These are phyloP conservation scores for Pecoramyces ruminantium DNA, from an alignment of 192 early-diverging fungal genomes.

Conservation along the genomic window DNA sequence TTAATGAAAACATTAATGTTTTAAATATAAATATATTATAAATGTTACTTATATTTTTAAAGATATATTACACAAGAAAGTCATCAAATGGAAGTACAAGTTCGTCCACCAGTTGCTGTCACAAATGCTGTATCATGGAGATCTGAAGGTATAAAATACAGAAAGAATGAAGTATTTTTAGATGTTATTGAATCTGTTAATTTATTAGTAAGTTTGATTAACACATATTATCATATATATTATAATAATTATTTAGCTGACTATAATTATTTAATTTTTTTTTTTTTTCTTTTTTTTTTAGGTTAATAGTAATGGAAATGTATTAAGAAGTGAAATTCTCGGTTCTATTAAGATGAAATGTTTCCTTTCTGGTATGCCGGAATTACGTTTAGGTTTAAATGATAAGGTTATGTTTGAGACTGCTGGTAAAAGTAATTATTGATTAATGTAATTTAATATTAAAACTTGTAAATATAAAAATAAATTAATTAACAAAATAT, in stretches of 20 bases:
- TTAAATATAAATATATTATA: no score
- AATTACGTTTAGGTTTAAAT: constrained; percentile 66
- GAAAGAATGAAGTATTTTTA: constrained; percentile 61
- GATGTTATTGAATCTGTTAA: constrained; percentile 62
- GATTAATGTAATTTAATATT: no score
- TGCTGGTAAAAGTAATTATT: constrained; percentile 47
- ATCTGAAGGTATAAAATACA: constrained; percentile 50
- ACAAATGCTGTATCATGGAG: constrained; percentile 55
- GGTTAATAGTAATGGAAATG: constrained; percentile 38
- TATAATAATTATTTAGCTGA: no score
- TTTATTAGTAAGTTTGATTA: constrained; percentile 23
- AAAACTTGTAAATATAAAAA: no score
- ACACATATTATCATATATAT: no score
- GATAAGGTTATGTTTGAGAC: constrained; percentile 89
- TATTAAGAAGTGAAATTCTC: constrained; percentile 53
- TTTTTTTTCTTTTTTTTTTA: constrained; percentile 1
- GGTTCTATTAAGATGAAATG: constrained; percentile 73
- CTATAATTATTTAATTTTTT: background rate
- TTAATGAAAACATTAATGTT: no score
- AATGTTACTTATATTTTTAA: background rate
- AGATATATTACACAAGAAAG: constrained; percentile 95
- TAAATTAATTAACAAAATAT: no score
- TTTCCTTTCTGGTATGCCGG: constrained; percentile 74
- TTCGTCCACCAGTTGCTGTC: constrained; percentile 73
- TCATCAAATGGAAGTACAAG: constrained; percentile 79